A percentile compares a stretch with the other conserved stretches of the same genome.
Evolutionary conservation across 2,329 filamentous ascomycete species (phyloP).

Genomic region (Ophiostoma himal-ulmi): DNA sequence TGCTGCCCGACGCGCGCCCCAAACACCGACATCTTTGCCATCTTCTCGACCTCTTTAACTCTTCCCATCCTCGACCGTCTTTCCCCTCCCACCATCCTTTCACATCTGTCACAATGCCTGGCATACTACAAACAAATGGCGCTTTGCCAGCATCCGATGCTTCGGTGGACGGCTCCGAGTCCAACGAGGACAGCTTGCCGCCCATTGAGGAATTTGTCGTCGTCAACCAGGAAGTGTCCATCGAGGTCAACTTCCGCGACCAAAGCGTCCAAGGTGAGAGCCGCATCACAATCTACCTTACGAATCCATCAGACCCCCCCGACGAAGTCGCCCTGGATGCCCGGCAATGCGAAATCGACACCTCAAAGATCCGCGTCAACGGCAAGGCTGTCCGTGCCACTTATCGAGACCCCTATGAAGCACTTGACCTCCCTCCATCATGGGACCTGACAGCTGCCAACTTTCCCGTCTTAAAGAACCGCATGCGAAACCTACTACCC

Average conservation of each 20-base stretch:
- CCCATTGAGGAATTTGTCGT: constrained; percentile 44
- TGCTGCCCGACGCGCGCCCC: background rate
- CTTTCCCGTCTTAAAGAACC: constrained; percentile 67
- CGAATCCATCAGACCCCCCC: constrained; percentile 49
- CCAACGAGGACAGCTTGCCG: constrained; percentile 17
- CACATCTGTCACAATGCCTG: constrained; percentile 28
- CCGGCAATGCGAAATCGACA: constrained; percentile 55
- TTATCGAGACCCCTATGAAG: constrained; percentile 62
- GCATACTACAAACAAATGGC: constrained; percentile 25
- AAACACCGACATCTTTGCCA: background rate
- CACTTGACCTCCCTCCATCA: constrained; percentile 53
- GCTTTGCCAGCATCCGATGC: constrained; percentile 1
- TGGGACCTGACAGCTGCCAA: constrained; percentile 65
- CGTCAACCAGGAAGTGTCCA: constrained; percentile 77
- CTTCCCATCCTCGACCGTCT: background rate
- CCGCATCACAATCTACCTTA: constrained; percentile 69
- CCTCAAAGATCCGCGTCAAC: constrained; percentile 48
- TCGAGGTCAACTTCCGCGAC: constrained; percentile 80
- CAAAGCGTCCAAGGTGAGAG: constrained; percentile 71
- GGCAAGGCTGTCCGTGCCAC: constrained; percentile 41
- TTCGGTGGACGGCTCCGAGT: constrained; percentile 13
- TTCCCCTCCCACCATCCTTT: background rate
- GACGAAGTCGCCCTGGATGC: constrained; percentile 56
- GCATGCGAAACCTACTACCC: constrained; percentile 50
- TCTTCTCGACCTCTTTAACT: too few relatives aligned